phyloP scores from a whole-genome alignment of 2,329 filamentous ascomycete species.

The Nemania serpens region DNA sequence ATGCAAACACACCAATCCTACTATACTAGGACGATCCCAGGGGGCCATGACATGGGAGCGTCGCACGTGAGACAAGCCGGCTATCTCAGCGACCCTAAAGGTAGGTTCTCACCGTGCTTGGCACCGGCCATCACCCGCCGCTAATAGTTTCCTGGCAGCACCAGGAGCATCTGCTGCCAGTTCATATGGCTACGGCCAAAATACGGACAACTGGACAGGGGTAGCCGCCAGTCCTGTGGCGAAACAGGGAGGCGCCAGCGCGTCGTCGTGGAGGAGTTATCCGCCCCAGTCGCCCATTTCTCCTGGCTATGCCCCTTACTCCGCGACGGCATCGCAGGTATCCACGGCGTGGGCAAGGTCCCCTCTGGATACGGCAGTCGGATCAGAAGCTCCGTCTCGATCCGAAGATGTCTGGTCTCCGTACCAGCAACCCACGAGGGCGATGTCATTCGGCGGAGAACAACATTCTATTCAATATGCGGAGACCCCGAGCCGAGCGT shows the following conservation, averaged over 20 bases:
- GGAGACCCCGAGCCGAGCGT: conserved; percentile 43
- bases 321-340: conserved; percentile 46
- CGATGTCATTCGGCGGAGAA: conserved; percentile 55
- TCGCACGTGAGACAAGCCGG: conserved; percentile 46
- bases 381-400: conserved; percentile 45
- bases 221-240: conserved; percentile 47
- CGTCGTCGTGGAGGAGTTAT: conserved; percentile 55
- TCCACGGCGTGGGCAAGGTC: conserved; percentile 48
- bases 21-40: conserved; percentile 48
- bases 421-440: conserved; percentile 49
- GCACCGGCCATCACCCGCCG: conserved; percentile 7
- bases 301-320: conserved; percentile 56
- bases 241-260: conserved; percentile 48
- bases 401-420: conserved; percentile 51
- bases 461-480: conserved; percentile 47
- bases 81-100: conserved; percentile 44
- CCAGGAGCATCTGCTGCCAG: conserved; percentile 42
- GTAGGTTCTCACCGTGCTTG: conserved; percentile 44
- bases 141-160: conserved; percentile 33
- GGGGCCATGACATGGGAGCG: conserved; percentile 52
- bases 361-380: conserved; percentile 36
- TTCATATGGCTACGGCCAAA: conserved; percentile 48
- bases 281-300: conserved; percentile 56
- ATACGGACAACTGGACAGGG: conserved; percentile 51
- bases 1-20: conserved; percentile 51